Conservation (phyloP, 2,329 filamentous ascomycete species). For the Beauveria scarabaeidicola region DNA sequence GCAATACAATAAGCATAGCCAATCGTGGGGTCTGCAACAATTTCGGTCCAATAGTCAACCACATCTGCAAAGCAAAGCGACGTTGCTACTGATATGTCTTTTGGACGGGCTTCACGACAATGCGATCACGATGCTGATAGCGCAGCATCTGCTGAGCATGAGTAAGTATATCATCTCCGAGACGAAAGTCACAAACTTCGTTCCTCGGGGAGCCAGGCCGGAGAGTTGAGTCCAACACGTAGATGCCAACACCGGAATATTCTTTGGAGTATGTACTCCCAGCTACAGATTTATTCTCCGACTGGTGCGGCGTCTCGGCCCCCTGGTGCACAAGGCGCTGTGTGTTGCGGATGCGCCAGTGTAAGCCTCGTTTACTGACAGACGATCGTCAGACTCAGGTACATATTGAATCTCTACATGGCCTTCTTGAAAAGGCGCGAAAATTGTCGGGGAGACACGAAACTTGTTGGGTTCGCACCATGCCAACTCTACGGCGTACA, state of each 20-base stretch:
- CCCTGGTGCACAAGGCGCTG: neutral
- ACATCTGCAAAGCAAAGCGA: neutral
- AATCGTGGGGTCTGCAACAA: neutral
- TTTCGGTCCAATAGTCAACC: neutral
- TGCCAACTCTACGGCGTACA: neutral
- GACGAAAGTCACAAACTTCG: neutral
- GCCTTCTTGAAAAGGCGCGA: neutral
- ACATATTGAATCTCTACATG: too few relatives aligned
- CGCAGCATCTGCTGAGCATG: neutral
- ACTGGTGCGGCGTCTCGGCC: neutral
- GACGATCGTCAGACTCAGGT: too few relatives aligned
- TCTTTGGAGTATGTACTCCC: neutral
- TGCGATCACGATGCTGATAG: neutral
- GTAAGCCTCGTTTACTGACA: too few relatives aligned
- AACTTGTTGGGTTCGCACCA: too few relatives aligned
- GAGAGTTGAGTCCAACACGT: neutral
- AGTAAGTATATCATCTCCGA: neutral
- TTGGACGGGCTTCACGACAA: too few relatives aligned
- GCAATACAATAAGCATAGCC: neutral
- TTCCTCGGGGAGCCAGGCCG: neutral
- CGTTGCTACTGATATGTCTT: neutral
- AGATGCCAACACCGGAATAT: neutral
- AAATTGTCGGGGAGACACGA: too few relatives aligned
- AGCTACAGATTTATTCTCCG: neutral
- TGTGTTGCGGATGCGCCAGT: neutral